Base-by-base conservation (phyloP, 2,329 filamentous ascomycete species). In the Sclerotinia spermophila region DNA sequence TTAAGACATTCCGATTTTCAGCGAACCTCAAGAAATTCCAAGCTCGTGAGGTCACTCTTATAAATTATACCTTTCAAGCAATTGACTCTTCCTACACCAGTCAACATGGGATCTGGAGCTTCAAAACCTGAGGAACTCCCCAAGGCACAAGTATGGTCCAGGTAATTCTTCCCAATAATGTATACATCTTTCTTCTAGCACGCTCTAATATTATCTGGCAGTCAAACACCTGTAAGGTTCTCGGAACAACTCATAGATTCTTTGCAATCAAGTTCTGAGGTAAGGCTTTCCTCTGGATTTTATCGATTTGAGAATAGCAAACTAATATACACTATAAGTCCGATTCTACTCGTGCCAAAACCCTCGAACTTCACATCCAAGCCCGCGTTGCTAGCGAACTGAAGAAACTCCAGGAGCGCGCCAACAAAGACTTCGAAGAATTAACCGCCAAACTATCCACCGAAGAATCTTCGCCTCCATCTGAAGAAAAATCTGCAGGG, bases 341-440 rank as follows among this genome's bases (percentile, higher is more conserved):
- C 82, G 94, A 98, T 83, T 89, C 90, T 72, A 94, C 93, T 75
- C 94, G 95, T 80, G 87, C 91, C 78, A 92, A 92, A 82, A 85
- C 90, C 79, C 84, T 93, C 81, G 95, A 98, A 83, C 89, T 96
- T 74, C 91, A 95, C 78, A 90, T 97, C 81, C 94, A 97, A 84
- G 84, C 88, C 79, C 94, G 95, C 81, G 93, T 97, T 72, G 89
- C 91, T 78, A 86, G 89, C 77, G 94, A 97, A 83, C 92, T 98
- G 75, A 89, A 91, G 81, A 90, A 90, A 76, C 88, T 97, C 74
- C 90, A 90, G 80, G 86, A 88, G 74, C 84, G 90, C 76, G 91
- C 95, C 80, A 82, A 87, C 74, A 85, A 89, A 65, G 88, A 89
- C 71, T 89, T 97, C 74, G 84, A 86, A 75, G 84, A 89, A 71